These are phyloP conservation scores for Dactylis glomerata DNA, from an alignment of 176 grass and related monocot genomes.

Conservation along the genomic window DNA sequence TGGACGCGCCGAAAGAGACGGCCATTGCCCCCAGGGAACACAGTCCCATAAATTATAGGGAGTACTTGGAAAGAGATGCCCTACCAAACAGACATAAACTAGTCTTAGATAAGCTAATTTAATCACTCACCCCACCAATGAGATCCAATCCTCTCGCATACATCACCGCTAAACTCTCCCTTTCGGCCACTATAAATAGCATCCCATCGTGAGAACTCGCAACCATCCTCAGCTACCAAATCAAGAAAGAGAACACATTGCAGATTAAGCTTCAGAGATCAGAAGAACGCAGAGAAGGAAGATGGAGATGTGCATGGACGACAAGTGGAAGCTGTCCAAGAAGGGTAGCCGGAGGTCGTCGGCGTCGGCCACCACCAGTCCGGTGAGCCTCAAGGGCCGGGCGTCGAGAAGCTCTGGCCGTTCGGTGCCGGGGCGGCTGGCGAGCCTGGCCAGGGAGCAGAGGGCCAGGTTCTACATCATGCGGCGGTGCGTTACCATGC, in stretches of 20 bases:
- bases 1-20: not conserved
- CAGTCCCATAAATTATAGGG: conserved; percentile 6
- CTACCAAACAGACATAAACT: not conserved
- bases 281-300: not conserved
- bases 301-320: conserved; percentile 48
- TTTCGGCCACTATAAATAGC: not conserved
- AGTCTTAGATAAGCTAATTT: not conserved
- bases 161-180: not conserved
- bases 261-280: not conserved
- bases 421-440: conserved; percentile 41
- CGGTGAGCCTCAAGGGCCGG: not conserved
- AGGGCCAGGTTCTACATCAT: conserved; percentile 85
- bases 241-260: not conserved
- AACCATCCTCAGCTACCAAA: not conserved
- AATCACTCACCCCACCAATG: not conserved
- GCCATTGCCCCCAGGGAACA: conserved; percentile 9
- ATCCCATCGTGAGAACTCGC: not conserved
- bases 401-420: not conserved
- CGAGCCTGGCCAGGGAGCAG: conserved; percentile 57
- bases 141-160: not conserved
- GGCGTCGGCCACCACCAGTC: not conserved
- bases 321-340: conserved; percentile 44
- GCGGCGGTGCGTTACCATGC: conserved; percentile 68
- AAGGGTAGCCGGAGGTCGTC: conserved; percentile 5
- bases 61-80: conserved; percentile 27